A percentile compares a stretch with the other conserved stretches of the same genome.
These are phyloP conservation scores for Somion occarium DNA, from an alignment of 1,284 basidiomycete species.

Conservation along the genomic window DNA sequence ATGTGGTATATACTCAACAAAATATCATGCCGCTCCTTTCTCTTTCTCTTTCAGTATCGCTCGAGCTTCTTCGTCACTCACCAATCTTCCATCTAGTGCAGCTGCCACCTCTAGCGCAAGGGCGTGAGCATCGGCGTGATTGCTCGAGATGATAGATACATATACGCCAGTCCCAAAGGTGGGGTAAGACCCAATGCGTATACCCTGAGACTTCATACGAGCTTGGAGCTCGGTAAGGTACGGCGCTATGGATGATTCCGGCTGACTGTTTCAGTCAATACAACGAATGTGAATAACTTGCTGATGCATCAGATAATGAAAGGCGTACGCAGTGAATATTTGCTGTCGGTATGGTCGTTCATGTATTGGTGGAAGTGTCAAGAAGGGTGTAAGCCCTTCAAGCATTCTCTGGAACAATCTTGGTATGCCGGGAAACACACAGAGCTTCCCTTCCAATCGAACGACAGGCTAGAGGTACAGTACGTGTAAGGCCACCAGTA, in stretches of 20 bases:
- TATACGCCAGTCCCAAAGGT: conserved; percentile 59
- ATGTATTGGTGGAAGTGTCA: conserved; percentile 69
- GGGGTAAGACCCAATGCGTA: conserved; percentile 85
- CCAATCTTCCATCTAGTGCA: conserved; percentile 51
- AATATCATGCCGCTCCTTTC: conserved; percentile 15
- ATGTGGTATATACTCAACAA: too few relatives aligned
- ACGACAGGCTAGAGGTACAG: conserved; percentile 63
- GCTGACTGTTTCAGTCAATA: conserved; percentile 44
- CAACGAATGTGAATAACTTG: conserved; percentile 1
- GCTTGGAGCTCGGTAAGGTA: conserved; percentile 78
- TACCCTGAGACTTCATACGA: conserved; percentile 68
- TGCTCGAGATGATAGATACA: conserved; percentile 79
- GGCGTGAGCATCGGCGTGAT: conserved; percentile 44
- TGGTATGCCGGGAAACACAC: conserved; percentile 90
- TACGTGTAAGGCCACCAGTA: neutral
- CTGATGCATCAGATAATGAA: neutral
- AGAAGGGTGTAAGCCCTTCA: conserved; percentile 62
- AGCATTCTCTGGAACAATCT: conserved; percentile 80
- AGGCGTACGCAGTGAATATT: conserved; percentile 69
- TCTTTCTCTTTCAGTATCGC: conserved; percentile 27
- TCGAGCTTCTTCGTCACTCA: conserved; percentile 55
- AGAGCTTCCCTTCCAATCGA: conserved; percentile 78
- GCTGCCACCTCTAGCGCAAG: conserved; percentile 67
- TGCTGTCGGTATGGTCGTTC: conserved; percentile 73
- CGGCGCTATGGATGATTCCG: conserved; percentile 88